These are phyloP conservation scores for Leccinum subrobustum DNA, from an alignment of 1,284 basidiomycete species.

Conservation along the genomic window DNA sequence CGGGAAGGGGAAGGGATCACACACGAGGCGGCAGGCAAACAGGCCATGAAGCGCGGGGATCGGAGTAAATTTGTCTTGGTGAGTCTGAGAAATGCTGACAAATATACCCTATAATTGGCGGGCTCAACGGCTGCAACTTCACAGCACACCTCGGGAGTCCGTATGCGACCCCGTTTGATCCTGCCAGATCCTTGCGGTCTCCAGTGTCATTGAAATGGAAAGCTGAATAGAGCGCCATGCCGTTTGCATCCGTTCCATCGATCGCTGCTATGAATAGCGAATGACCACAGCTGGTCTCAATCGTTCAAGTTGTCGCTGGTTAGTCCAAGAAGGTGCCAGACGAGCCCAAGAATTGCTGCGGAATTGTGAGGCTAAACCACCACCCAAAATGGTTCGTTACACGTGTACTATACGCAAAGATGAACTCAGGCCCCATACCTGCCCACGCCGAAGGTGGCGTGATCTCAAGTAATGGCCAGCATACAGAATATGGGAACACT, in stretches of 20 bases:
- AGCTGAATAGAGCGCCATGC: constrained; percentile 15
- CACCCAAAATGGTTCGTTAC: constrained; percentile 15
- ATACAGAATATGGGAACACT: constrained; percentile 14
- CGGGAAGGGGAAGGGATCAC: constrained; percentile 19
- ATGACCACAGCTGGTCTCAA: not conserved
- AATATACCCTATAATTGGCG: constrained; percentile 19
- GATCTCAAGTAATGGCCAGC: constrained; percentile 8
- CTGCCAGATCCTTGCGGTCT: constrained; percentile 16
- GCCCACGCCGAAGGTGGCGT: constrained; percentile 12
- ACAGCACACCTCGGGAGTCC: constrained; percentile 12
- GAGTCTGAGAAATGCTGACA: constrained; percentile 25
- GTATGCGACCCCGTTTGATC: constrained; percentile 26
- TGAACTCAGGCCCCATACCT: constrained; percentile 22
- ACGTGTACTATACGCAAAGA: constrained; percentile 24
- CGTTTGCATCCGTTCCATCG: constrained; percentile 16
- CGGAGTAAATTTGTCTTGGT: constrained; percentile 28
- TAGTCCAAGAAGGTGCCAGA: not conserved
- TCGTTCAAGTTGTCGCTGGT: not conserved
- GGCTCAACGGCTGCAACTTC: constrained; percentile 3
- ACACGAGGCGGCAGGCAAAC: constrained; percentile 29
- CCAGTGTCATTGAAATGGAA: constrained; percentile 13
- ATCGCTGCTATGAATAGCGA: constrained; percentile 9
- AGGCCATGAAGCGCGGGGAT: constrained; percentile 17
- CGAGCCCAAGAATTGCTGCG: not conserved
- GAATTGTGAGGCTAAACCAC: constrained; percentile 12